Evolutionary conservation across 2,329 filamentous ascomycete species (phyloP).

Genomic region (Fusarium aywerte): DNA sequence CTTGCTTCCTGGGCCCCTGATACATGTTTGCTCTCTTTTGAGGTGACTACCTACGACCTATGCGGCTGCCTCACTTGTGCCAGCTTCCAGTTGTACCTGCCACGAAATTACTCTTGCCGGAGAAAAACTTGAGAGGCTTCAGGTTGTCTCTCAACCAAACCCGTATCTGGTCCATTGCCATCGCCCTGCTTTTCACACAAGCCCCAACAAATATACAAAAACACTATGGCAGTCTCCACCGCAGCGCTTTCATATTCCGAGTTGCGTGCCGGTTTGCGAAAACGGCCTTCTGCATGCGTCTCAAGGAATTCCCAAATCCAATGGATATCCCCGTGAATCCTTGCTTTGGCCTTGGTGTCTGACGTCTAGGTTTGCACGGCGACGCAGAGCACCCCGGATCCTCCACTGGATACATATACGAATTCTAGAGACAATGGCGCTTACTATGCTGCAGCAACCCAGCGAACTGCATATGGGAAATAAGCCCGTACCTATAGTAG

Average conservation of each 20-base stretch:
- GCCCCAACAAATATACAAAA: conserved; percentile 14
- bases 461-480: conserved; percentile 7
- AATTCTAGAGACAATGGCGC: conserved; percentile 30
- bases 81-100: conserved; percentile 1
- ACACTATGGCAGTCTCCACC: conserved; percentile 22
- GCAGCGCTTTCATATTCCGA: conserved; percentile 10
- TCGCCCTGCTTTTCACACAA: neutral
- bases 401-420: conserved; percentile 5
- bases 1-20: neutral
- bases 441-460: conserved; percentile 16
- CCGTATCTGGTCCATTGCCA: neutral
- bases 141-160: neutral
- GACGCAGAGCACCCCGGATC: neutral
- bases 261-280: conserved; percentile 20
- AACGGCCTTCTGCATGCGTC: conserved; percentile 25
- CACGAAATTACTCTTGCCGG: neutral
- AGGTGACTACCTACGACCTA: neutral
- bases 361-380: conserved; percentile 1
- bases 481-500: conserved; percentile 11
- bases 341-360: conserved; percentile 1
- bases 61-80: neutral
- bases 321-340: conserved; percentile 1
- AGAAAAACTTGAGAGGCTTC: neutral
- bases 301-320: neutral
- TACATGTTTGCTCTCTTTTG: neutral